Evolutionary conservation across 2,329 filamentous ascomycete species (phyloP).

Genomic region (Apiospora marii): DNA sequence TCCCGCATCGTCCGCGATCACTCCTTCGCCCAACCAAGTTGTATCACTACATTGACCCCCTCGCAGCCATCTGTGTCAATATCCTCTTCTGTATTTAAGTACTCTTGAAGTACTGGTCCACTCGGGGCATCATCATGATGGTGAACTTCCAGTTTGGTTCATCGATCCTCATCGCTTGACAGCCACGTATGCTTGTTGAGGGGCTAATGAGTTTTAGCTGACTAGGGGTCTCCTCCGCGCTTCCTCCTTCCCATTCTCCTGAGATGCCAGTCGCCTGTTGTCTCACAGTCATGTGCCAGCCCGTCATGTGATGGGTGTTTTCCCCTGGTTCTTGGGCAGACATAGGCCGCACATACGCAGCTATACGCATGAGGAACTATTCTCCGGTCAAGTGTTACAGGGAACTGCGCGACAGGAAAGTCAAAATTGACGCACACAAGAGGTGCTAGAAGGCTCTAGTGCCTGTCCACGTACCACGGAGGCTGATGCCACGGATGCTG

Average conservation of each 20-base stretch:
- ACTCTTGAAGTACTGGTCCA: neutral
- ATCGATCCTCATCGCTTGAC: neutral
- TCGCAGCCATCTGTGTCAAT: neutral
- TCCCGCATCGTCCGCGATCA: neutral
- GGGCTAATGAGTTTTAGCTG: neutral
- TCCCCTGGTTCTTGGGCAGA: neutral
- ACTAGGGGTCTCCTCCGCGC: neutral
- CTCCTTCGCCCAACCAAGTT: neutral
- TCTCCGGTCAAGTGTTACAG: conserved; percentile 16
- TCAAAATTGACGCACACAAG: neutral
- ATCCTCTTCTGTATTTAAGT: neutral
- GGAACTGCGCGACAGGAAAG: neutral
- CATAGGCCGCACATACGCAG: neutral
- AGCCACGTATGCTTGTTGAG: neutral
- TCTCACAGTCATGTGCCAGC: neutral
- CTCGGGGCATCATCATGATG: neutral
- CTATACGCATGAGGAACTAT: neutral
- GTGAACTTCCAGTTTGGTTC: neutral
- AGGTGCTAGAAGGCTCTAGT: neutral
- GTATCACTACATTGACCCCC: neutral
- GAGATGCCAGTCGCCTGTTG: neutral
- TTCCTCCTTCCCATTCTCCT: neutral
- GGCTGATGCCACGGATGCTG: neutral
- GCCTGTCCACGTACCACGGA: neutral
- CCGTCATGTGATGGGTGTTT: neutral